A percentile compares a stretch with the other conserved stretches of the same genome.
phyloP scores from a whole-genome alignment of 2,329 filamentous ascomycete genomes.

The Penicillium hesseltinei region DNA sequence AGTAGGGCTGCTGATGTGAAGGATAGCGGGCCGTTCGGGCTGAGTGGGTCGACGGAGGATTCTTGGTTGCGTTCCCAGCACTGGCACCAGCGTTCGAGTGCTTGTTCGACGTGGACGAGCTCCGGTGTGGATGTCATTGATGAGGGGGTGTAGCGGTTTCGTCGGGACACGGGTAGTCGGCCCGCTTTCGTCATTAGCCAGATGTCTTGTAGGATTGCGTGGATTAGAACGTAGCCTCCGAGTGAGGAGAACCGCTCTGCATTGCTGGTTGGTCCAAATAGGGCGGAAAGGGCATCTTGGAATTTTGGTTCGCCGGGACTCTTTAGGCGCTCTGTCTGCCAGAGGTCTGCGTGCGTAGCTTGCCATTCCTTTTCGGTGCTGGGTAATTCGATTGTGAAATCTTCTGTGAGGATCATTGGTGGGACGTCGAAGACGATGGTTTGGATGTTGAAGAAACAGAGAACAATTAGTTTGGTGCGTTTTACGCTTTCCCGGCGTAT shows the following conservation, averaged over 20 bases:
- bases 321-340: slow-evolving; percentile 27
- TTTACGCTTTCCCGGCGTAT: slow-evolving; percentile 32
- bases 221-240: slow-evolving; percentile 34
- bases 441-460: slow-evolving; percentile 38
- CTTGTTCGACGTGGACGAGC: slow-evolving; percentile 30
- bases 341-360: slow-evolving; percentile 22
- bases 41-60: slow-evolving; percentile 35
- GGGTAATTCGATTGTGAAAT: slow-evolving; percentile 32
- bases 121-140: slow-evolving; percentile 27
- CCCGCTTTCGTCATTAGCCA: slow-evolving; percentile 36
- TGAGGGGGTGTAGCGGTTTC: slow-evolving; percentile 11
- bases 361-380: slow-evolving; percentile 37
- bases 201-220: slow-evolving; percentile 35
- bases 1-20: slow-evolving; percentile 36
- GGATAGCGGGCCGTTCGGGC: slow-evolving; percentile 34
- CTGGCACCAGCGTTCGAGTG: slow-evolving; percentile 36
- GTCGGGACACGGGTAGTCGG: slow-evolving; percentile 25
- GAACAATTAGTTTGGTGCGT: slow-evolving; percentile 34
- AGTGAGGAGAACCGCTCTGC: slow-evolving; percentile 33
- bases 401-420: slow-evolving; percentile 33
- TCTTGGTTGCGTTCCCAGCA: slow-evolving; percentile 39
- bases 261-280: slow-evolving; percentile 24
- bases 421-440: slow-evolving; percentile 38
- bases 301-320: slow-evolving; percentile 27
- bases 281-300: slow-evolving; percentile 28